Base-by-base conservation (phyloP, 352 stramenopile genomes). In the Thalassiosira hispida region DNA sequence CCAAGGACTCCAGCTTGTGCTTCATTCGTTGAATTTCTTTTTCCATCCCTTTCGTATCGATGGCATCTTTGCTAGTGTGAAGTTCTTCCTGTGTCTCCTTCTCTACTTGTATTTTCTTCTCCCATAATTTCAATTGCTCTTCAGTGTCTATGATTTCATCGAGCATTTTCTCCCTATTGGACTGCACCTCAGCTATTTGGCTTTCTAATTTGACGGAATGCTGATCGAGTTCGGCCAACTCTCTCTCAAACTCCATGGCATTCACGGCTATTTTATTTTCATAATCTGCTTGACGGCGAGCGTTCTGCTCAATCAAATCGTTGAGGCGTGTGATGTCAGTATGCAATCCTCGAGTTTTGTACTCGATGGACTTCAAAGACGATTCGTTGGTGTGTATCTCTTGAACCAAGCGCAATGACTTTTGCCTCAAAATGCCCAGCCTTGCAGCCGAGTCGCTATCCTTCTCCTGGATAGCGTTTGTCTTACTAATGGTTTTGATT, bases 31-130 rank as follows among this genome's bases (percentile, higher is more conserved):
- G 95, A 51, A 98, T 98, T 85, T 98, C 96, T 61, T 96, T 96
- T 79, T 98, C 94, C 96, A 98, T 98, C 44, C 86, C 92, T 31
- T 92, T 91, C 14, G 95, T 94, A 76, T 98, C 96, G 0, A 91
- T 90, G 55, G 97, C 94, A 27, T 96, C 96, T 42, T 97, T 94
- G 44, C 95, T 94, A 6, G 95, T 96, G 74, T 98, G 95, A 12
- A 98, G 81, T 8, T 95, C 95, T 18, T 92, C 94, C 77, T 98
- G 95, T 0, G 96, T 98, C 82, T 98, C 96, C 65, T 97, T 97
- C 78, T 98, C 96, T 0, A 98, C 81, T 80, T 98, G 92, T 73
- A 98, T 98, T 82, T 98, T 98, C 87, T 98, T 98, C 79, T 98
- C 96, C 96, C 95, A 98, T 3, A 97, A 81, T 90, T 97, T 95